phyloP scores from a whole-genome alignment of 495 filamentous ascomycete species.

The Platismatia glauca region DNA sequence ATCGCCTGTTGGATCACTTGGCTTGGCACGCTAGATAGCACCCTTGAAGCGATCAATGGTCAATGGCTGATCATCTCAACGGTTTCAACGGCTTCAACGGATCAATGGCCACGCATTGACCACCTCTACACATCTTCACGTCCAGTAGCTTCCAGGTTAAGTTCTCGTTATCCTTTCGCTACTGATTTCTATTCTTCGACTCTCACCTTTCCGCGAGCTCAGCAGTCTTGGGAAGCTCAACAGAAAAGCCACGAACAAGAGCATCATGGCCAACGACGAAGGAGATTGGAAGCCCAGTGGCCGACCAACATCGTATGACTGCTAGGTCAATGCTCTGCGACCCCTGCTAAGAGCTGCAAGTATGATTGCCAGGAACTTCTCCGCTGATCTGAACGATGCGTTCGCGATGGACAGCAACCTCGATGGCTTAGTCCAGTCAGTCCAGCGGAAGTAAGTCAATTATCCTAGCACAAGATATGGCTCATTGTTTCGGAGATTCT shows the following conservation, averaged over 20 bases:
- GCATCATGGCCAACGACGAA: constrained; percentile 52
- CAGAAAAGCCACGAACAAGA: neutral
- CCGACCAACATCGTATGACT: constrained; percentile 73
- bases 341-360: constrained; percentile 35
- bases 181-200: neutral
- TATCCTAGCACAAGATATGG: neutral
- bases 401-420: constrained; percentile 78
- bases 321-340: neutral
- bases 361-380: constrained; percentile 81
- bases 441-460: constrained; percentile 71
- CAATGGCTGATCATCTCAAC: no score
- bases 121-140: no score
- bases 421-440: constrained; percentile 62
- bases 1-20: no score
- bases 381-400: constrained; percentile 74
- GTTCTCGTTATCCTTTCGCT: neutral
- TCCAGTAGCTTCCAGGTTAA: no score
- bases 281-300: constrained; percentile 69
- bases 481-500: neutral
- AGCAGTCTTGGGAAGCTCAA: neutral
- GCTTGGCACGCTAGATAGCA: no score
- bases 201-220: neutral
- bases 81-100: no score
- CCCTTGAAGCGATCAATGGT: no score
- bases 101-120: no score